Percentiles rank a stretch among this genome's conserved stretches.
phyloP scores from a whole-genome alignment of 2,329 filamentous ascomycete genomes.

The Clarireedia hainanense region DNA sequence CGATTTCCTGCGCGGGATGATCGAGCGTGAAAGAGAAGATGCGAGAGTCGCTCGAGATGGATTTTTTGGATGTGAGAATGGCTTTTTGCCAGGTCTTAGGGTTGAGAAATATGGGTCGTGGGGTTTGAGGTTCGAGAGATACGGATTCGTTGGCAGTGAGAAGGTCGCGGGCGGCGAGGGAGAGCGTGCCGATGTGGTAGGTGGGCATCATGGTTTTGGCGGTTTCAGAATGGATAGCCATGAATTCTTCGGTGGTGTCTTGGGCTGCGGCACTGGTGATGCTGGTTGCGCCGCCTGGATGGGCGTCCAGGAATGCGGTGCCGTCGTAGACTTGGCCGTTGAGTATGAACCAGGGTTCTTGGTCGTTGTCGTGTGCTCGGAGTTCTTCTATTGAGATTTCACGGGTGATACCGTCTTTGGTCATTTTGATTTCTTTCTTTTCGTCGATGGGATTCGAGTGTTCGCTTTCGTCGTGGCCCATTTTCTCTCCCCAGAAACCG shows the following conservation, averaged over 20 bases:
- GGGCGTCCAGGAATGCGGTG: conserved; percentile 67
- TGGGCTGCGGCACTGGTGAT: conserved; percentile 76
- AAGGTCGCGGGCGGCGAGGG: conserved; percentile 43
- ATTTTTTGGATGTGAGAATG: conserved; percentile 58
- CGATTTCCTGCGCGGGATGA: conserved; percentile 59
- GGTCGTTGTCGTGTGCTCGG: conserved; percentile 54
- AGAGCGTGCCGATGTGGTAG: conserved; percentile 77
- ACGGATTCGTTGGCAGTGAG: conserved; percentile 29
- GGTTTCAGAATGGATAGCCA: conserved; percentile 89
- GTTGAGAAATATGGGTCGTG: conserved; percentile 61
- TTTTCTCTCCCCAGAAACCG: conserved; percentile 74
- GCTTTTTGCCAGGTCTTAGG: conserved; percentile 67
- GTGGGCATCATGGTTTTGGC: conserved; percentile 82
- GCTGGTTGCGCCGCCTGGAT: conserved; percentile 80
- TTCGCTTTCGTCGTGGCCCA: conserved; percentile 41
- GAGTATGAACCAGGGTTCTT: conserved; percentile 78
- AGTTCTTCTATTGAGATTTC: conserved; percentile 65
- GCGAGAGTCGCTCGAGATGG: conserved; percentile 68
- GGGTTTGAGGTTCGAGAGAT: conserved; percentile 32
- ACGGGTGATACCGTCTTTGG: conserved; percentile 55
- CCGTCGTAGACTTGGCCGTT: conserved; percentile 87
- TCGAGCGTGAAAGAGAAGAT: conserved; percentile 77
- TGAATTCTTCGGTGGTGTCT: conserved; percentile 81
- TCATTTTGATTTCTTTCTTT: conserved; percentile 68
- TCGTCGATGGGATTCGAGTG: conserved; percentile 40